phyloP scores from a whole-genome alignment of 805 yeast genomes.

The Cyberlindnera samutprakarnensis region DNA sequence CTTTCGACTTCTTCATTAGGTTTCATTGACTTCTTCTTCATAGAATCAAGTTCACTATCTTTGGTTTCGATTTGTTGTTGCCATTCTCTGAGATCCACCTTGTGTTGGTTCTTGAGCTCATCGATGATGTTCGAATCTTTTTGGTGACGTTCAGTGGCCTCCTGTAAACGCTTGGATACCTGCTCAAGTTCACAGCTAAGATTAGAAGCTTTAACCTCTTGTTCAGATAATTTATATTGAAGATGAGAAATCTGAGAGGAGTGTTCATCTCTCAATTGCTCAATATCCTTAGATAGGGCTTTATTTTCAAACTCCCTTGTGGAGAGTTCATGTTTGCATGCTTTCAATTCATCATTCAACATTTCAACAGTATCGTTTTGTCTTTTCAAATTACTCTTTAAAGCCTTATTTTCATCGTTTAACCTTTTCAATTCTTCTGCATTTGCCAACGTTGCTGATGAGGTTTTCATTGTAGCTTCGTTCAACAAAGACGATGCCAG shows the following conservation, averaged over 20 bases:
- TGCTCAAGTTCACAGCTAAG: slow-evolving; percentile 6
- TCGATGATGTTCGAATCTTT: slow-evolving; percentile 2
- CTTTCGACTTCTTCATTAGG: slow-evolving; percentile 4
- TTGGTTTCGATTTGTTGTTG: slow-evolving; percentile 3
- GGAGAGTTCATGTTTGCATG: slow-evolving; percentile 7
- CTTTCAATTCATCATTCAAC: slow-evolving; percentile 13
- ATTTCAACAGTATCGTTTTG: slow-evolving; percentile 7
- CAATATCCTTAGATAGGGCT: slow-evolving; percentile 2
- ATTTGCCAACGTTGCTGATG: slow-evolving; percentile 2
- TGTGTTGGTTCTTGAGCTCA: too few species aligned
- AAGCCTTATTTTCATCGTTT: slow-evolving; percentile 8
- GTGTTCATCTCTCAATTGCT: slow-evolving; percentile 7
- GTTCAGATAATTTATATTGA: slow-evolving; percentile 15
- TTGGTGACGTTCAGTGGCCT: slow-evolving; percentile 4
- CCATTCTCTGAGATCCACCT: too few species aligned
- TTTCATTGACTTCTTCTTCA: slow-evolving; percentile 1
- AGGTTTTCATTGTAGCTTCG: neutral
- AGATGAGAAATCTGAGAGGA: slow-evolving; percentile 2
- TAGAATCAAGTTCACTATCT: slow-evolving; percentile 1
- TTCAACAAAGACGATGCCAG: slow-evolving; percentile 2
- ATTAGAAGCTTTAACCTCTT: slow-evolving; percentile 8
- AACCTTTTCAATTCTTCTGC: slow-evolving; percentile 7
- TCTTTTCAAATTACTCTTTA: slow-evolving; percentile 8
- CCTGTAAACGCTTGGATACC: too few species aligned
- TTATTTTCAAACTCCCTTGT: slow-evolving; percentile 13